Evolutionary conservation across 164 flowering plant genomes (phyloP).

Genomic region (Chloranthus sessilifolius): DNA sequence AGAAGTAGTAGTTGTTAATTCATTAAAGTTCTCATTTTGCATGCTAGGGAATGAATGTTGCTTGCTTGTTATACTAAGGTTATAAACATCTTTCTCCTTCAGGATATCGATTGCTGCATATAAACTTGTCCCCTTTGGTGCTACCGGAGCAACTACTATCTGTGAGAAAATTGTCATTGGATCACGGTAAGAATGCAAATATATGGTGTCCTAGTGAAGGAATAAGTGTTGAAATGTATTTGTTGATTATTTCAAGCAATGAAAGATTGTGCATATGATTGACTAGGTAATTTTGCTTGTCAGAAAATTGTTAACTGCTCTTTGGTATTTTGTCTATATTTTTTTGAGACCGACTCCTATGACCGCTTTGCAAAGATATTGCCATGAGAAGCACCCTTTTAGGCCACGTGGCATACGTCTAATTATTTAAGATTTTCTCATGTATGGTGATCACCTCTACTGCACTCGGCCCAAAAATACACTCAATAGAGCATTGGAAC

Average conservation of each 20-base stretch:
- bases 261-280: no score
- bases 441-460: no score
- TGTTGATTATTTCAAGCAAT: background rate
- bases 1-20: background rate
- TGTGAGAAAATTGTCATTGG: conserved; percentile 13
- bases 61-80: background rate
- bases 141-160: conserved; percentile 20
- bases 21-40: background rate
- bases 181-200: conserved; percentile 24
- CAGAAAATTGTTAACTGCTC: no score
- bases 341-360: no score
- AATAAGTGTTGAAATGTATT: background rate
- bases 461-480: no score
- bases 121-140: conserved; percentile 33
- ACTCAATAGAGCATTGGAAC: no score
- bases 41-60: background rate
- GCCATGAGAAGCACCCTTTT: no score
- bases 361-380: no score
- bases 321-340: no score
- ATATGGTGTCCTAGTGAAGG: background rate
- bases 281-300: background rate
- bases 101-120: conserved; percentile 30
- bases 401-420: no score
- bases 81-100: conserved; percentile 6
- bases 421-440: no score